These are phyloP conservation scores for Colletotrichum kahawae DNA, from an alignment of 2,329 filamentous ascomycete genomes.

Conservation along the genomic window DNA sequence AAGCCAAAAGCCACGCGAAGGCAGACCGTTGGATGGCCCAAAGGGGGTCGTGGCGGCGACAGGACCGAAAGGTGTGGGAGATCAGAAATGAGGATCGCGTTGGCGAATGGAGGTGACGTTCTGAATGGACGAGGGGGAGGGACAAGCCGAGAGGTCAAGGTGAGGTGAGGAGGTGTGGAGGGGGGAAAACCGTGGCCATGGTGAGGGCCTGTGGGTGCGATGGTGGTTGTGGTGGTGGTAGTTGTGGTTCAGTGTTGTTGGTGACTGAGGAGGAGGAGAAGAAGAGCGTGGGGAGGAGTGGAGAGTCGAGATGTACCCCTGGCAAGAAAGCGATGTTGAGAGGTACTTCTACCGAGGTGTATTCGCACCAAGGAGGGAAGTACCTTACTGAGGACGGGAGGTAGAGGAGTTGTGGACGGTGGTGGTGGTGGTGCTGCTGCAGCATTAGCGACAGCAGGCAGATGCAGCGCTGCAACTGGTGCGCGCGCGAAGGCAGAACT, in stretches of 20 bases:
- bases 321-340: neutral
- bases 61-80: neutral
- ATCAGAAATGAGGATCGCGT: neutral
- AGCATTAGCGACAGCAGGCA: neutral
- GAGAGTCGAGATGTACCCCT: neutral
- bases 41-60: slow-evolving; percentile 3
- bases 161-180: neutral
- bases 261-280: neutral
- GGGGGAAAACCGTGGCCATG: neutral
- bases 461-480: slow-evolving; percentile 14
- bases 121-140: neutral
- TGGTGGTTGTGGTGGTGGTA: neutral
- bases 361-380: neutral
- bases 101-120: neutral
- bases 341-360: neutral
- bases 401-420: neutral
- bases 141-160: neutral
- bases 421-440: neutral
- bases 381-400: neutral
- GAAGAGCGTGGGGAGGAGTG: neutral
- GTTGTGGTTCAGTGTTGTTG: neutral
- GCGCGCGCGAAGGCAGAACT: slow-evolving; percentile 40
- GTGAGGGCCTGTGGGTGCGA: neutral
- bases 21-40: slow-evolving; percentile 4
- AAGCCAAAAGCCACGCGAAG: slow-evolving; percentile 11